These are phyloP conservation scores for Globisporangium radiosum DNA, from an alignment of 352 stramenopile species.

Conservation along the genomic window DNA sequence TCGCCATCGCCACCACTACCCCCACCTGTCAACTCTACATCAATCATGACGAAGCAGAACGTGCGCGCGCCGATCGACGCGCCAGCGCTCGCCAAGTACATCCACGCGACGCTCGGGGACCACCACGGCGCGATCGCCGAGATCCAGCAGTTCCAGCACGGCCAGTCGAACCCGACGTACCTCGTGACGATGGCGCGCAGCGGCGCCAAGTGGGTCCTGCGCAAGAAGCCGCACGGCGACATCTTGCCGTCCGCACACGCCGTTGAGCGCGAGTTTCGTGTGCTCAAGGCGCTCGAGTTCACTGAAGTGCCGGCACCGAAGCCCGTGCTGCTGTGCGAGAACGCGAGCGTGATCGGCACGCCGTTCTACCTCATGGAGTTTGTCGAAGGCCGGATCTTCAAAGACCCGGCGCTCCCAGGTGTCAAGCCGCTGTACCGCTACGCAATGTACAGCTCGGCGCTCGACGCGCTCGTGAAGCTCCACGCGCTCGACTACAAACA, in stretches of 20 bases:
- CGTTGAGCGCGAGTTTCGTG: constrained; percentile 70
- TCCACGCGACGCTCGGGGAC: constrained; percentile 38
- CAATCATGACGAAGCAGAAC: constrained; percentile 38
- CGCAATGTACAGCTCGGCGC: constrained; percentile 71
- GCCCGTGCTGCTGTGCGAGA: constrained; percentile 59
- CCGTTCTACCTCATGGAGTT: constrained; percentile 83
- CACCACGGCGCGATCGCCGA: constrained; percentile 46
- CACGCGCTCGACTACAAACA: constrained; percentile 57
- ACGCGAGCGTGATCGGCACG: constrained; percentile 55
- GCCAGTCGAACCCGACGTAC: constrained; percentile 88
- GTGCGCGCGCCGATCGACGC: constrained; percentile 51
- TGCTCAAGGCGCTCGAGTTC: constrained; percentile 60
- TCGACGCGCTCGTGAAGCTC: constrained; percentile 60
- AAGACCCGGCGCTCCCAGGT: constrained; percentile 53
- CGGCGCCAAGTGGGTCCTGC: constrained; percentile 63
- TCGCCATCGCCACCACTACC: not conserved
- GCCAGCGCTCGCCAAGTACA: constrained; percentile 36
- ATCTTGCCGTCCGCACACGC: constrained; percentile 78
- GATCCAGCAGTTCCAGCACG: constrained; percentile 79
- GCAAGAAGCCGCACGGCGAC: constrained; percentile 78
- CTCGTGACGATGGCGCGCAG: constrained; percentile 53
- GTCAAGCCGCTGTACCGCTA: constrained; percentile 69
- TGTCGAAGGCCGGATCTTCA: constrained; percentile 67
- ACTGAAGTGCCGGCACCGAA: constrained; percentile 62
- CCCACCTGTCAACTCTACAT: not conserved